These are phyloP conservation scores for Phytophthora litchii DNA, from an alignment of 352 stramenopile genomes.

Conservation along the genomic window DNA sequence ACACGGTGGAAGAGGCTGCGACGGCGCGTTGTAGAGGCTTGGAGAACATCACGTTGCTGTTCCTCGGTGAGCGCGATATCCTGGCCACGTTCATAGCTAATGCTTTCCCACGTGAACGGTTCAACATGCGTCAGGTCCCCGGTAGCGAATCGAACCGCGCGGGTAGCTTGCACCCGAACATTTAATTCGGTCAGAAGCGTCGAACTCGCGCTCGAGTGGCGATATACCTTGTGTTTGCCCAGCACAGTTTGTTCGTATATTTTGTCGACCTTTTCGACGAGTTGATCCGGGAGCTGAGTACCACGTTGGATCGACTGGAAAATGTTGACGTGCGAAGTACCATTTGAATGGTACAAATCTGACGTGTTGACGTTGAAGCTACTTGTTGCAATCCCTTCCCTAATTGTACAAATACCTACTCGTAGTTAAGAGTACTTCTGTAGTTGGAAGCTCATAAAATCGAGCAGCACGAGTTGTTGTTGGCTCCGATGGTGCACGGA, in stretches of 20 bases:
- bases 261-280: conserved; percentile 1
- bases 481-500: conserved; percentile 64
- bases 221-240: conserved; percentile 3
- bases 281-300: not conserved
- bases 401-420: conserved; percentile 31
- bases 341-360: not conserved
- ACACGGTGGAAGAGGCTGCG: conserved; percentile 17
- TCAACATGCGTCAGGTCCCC: conserved; percentile 18
- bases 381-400: conserved; percentile 14
- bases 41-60: conserved; percentile 46
- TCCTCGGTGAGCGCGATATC: conserved; percentile 33
- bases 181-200: conserved; percentile 36
- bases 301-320: conserved; percentile 16
- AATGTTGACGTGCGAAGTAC: conserved; percentile 27
- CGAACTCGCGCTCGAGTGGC: conserved; percentile 2
- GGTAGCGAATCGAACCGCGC: conserved; percentile 21
- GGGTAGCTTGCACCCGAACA: conserved; percentile 21
- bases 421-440: not conserved
- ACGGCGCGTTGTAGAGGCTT: conserved; percentile 44
- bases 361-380: conserved; percentile 13
- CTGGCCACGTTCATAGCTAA: conserved; percentile 8
- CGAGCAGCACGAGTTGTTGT: conserved; percentile 70
- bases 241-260: conserved; percentile 3
- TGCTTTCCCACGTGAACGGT: conserved; percentile 28
- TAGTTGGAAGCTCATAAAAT: conserved; percentile 41